A percentile compares a stretch with the other conserved stretches of the same genome.
Conservation (phyloP, 441 rosid species). For the Pelargonium citronellum region DNA sequence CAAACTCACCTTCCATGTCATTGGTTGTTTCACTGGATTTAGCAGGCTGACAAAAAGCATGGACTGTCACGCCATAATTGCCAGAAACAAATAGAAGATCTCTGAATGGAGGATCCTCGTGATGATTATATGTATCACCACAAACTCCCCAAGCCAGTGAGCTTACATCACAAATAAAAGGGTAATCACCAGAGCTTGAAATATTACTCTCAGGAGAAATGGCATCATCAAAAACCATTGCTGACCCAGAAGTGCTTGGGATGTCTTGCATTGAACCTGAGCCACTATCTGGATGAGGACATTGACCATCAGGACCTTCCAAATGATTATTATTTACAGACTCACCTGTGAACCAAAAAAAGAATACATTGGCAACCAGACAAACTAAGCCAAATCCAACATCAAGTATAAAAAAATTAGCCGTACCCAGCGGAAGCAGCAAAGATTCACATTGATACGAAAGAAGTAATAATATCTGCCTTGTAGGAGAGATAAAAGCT, state of each 20-base stretch:
- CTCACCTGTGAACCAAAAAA: constrained; percentile 37
- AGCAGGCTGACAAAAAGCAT: constrained; percentile 61
- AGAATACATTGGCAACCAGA: constrained; percentile 6
- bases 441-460: constrained; percentile 66
- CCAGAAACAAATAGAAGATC: constrained; percentile 80
- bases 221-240: constrained; percentile 36
- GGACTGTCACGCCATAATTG: constrained; percentile 62
- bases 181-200: constrained; percentile 34
- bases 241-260: constrained; percentile 46
- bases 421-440: constrained; percentile 63
- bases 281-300: constrained; percentile 32
- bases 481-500: constrained; percentile 85
- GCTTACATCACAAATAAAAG: constrained; percentile 61
- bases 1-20: constrained; percentile 36
- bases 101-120: constrained; percentile 52
- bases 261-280: constrained; percentile 39
- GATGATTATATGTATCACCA: constrained; percentile 66
- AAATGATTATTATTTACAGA: constrained; percentile 29
- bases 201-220: constrained; percentile 33
- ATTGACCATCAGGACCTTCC: constrained; percentile 27
- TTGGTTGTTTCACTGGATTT: constrained; percentile 26
- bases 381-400: constrained; percentile 7
- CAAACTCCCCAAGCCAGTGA: constrained; percentile 89
- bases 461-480: constrained; percentile 55
- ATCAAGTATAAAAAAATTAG: constrained; percentile 28